Evolutionary conservation across 106 monocot species (phyloP).

Genomic region (Vanilla planifolia): DNA sequence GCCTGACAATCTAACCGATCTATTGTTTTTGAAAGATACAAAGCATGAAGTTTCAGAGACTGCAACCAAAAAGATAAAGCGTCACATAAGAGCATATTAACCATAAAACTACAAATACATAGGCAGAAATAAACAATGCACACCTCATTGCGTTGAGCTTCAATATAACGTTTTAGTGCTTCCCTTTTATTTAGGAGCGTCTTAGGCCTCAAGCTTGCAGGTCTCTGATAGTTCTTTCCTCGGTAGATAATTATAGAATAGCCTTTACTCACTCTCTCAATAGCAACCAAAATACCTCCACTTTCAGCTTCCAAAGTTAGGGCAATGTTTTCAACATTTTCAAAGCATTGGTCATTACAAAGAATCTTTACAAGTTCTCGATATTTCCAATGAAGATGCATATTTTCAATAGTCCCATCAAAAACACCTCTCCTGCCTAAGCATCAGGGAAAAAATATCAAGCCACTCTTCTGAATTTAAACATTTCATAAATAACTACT

Average conservation of each 20-base stretch:
- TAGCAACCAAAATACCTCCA: constrained; percentile 87
- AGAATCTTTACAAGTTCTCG: constrained; percentile 96
- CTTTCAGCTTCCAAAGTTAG: constrained; percentile 77
- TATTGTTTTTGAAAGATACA: constrained; percentile 62
- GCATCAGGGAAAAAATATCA: constrained; percentile 2
- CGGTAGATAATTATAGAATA: constrained; percentile 91
- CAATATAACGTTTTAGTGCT: constrained; percentile 69
- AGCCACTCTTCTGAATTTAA: too few species aligned
- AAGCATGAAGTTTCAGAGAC: constrained; percentile 94
- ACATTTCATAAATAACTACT: too few species aligned
- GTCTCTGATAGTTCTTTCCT: constrained; percentile 87
- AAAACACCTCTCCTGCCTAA: constrained; percentile 95
- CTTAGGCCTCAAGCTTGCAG: constrained; percentile 58
- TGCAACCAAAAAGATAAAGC: constrained; percentile 19
- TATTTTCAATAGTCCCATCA: constrained; percentile 98
- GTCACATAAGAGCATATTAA: neutral
- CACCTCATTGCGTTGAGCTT: constrained; percentile 82
- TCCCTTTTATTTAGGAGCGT: constrained; percentile 74
- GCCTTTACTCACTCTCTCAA: constrained; percentile 91
- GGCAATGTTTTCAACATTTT: constrained; percentile 52
- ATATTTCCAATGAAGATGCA: constrained; percentile 99
- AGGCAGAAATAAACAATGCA: constrained; percentile 10
- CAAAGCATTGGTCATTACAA: constrained; percentile 47
- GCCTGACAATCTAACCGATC: constrained; percentile 42
- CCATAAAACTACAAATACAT: neutral